Base-by-base conservation (phyloP, 2,329 filamentous ascomycete species). In the Cytospora mali region DNA sequence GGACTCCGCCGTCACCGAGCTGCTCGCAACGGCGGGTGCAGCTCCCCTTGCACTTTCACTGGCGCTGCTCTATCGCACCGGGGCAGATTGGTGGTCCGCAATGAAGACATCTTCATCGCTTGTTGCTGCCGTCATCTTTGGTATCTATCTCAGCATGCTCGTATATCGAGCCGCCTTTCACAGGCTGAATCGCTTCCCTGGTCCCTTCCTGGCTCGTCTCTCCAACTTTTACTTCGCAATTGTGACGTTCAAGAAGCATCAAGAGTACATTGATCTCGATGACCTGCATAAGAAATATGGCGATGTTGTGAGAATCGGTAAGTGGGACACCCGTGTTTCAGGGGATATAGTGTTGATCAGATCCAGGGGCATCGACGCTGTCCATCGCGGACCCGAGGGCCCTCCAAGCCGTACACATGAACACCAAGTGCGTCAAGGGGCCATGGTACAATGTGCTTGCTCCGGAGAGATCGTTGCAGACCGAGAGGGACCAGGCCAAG, bases 101-200 rank as follows among this genome's bases (percentile, higher is more conserved):
- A 25, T 53, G 50, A 48, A 28, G 46, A 48, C 31, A 7, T 59
- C 61, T 13, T 39, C 28, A 9, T 52, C 23, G 18, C 39, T 63
- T 16, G 56, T 55, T 28, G 42, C n/a, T 2, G 48, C 18, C 42
- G 46, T 39, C 23, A 28, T 60, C 13, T 33, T 46, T 10, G 56
- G 61, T n/a, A 52, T 53, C 18, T 60, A 23, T 28, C 57, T 58
- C 31, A 64, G 62, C 42, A 64, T 64, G 35, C 21, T 51, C 18
- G 29, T 64, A 50, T 64, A 64, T n/a, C 53, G 62, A 11, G 33
- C 48, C 33, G 56, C 49, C n/a, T 59, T 64, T 16, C 62, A 64
- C 27, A 59, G 52, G 9, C 55, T 64, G 10, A 28, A 46, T 11
- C 54, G 55, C 11, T 64, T 62, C n/a, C 55, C 62, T 23, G 62